Percentiles rank a stretch among this genome's conserved stretches.
phyloP scores from a whole-genome alignment of 495 filamentous ascomycete genomes.

The Podospora pseudopauciseta region DNA sequence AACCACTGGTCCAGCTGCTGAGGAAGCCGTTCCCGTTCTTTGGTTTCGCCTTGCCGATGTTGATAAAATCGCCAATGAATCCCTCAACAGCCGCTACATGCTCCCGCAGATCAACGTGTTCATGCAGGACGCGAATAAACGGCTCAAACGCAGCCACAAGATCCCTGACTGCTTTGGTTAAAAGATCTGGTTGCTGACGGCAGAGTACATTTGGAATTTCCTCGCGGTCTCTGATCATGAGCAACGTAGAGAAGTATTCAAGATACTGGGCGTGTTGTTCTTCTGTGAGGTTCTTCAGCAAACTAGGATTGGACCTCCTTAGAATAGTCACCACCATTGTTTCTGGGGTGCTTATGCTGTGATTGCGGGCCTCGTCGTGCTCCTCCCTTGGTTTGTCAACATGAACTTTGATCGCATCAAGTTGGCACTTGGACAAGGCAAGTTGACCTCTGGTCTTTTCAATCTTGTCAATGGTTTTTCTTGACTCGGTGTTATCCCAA shows the following conservation, averaged over 20 bases:
- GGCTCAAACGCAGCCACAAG: constrained; percentile 59
- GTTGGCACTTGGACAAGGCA: constrained; percentile 44
- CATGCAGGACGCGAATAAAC: constrained; percentile 60
- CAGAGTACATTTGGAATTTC: constrained; percentile 56
- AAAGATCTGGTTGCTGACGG: constrained; percentile 54
- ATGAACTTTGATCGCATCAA: constrained; percentile 49
- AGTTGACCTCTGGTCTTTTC: constrained; percentile 45
- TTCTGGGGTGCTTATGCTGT: constrained; percentile 32
- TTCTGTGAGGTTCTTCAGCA: constrained; percentile 39
- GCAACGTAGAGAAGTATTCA: constrained; percentile 56
- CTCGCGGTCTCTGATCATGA: constrained; percentile 60
- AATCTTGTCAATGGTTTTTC: constrained; percentile 50
- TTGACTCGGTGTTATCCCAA: constrained; percentile 58
- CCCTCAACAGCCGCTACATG: constrained; percentile 54
- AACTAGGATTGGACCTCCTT: constrained; percentile 27
- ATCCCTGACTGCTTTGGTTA: constrained; percentile 56
- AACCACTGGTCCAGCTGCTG: background rate
- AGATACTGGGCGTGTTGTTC: constrained; percentile 51
- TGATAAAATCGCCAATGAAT: constrained; percentile 61
- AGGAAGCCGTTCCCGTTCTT: constrained; percentile 8
- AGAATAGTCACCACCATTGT: constrained; percentile 56
- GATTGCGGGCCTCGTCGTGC: constrained; percentile 45
- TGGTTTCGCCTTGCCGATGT: constrained; percentile 36
- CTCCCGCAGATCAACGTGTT: constrained; percentile 59
- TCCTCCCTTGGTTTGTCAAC: constrained; percentile 42